Conservation (phyloP, 352 stramenopile species). For the Phytophthora pluvialis region DNA sequence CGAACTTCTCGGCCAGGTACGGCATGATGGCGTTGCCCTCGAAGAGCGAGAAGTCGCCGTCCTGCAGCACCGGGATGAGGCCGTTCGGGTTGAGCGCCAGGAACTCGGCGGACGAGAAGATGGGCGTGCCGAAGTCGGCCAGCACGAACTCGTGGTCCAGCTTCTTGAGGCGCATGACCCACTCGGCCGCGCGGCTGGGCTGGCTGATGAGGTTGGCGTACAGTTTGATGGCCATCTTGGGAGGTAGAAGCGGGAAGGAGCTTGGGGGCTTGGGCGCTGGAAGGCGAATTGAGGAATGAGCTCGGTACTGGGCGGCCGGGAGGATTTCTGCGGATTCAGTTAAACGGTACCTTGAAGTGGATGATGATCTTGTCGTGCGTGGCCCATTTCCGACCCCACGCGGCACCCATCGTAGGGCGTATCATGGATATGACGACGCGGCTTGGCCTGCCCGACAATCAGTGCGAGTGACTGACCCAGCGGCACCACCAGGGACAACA, state of each 20-base stretch:
- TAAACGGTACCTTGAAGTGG: slow-evolving; percentile 12
- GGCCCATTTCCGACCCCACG: slow-evolving; percentile 11
- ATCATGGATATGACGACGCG: not conserved
- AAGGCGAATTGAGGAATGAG: slow-evolving; percentile 27
- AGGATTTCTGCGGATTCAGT: slow-evolving; percentile 1
- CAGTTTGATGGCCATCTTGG: slow-evolving; percentile 43
- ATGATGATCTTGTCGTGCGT: not conserved
- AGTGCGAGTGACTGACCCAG: not conserved
- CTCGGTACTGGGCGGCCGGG: not conserved
- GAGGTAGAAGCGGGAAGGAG: not conserved
- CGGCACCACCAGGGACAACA: not conserved
- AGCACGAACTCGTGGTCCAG: slow-evolving; percentile 44
- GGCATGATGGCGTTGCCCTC: slow-evolving; percentile 61
- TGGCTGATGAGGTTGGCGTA: slow-evolving; percentile 58
- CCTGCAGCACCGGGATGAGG: slow-evolving; percentile 45
- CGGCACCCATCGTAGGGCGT: not conserved
- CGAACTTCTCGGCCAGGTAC: slow-evolving; percentile 62
- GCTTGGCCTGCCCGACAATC: not conserved
- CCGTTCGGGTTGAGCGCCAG: slow-evolving; percentile 47
- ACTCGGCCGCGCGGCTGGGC: slow-evolving; percentile 41
- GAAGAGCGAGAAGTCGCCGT: slow-evolving; percentile 50
- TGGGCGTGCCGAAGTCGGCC: slow-evolving; percentile 35
- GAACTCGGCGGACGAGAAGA: slow-evolving; percentile 48
- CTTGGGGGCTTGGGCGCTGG: slow-evolving; percentile 13
- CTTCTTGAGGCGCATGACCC: slow-evolving; percentile 49